Conservation (phyloP, 2,329 filamentous ascomycete species). For the Aspergillus intermedius region DNA sequence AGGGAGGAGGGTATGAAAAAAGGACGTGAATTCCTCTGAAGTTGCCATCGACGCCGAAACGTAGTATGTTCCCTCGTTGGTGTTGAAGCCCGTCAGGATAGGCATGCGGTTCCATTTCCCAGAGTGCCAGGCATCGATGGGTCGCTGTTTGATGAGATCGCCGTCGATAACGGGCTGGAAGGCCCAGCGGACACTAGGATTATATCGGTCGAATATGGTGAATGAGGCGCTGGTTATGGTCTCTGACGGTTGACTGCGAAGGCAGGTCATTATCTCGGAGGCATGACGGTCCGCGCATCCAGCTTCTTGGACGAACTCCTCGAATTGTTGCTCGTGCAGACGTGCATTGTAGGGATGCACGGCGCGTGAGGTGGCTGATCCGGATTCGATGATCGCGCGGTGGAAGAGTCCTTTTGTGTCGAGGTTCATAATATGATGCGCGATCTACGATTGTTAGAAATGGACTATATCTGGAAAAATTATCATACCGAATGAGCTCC, state of each 20-base stretch:
- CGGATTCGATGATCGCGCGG: constrained; percentile 43
- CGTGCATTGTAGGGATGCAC: constrained; percentile 36
- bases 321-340: constrained; percentile 42
- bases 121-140: constrained; percentile 54
- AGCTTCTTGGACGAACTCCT: constrained; percentile 33
- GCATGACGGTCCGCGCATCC: constrained; percentile 24
- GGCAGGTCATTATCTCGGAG: constrained; percentile 33
- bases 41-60: constrained; percentile 47
- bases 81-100: constrained; percentile 64
- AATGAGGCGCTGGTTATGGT: constrained; percentile 36
- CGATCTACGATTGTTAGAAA: constrained; percentile 44
- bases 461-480: not conserved
- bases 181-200: constrained; percentile 46
- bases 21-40: constrained; percentile 49
- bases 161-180: constrained; percentile 66
- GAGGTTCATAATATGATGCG: constrained; percentile 58
- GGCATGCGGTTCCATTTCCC: constrained; percentile 51
- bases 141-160: constrained; percentile 51
- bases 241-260: constrained; percentile 34
- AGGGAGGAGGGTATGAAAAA: constrained; percentile 59
- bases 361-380: constrained; percentile 42
- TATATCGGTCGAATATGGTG: constrained; percentile 41
- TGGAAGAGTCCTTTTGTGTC: constrained; percentile 37
- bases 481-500: constrained; percentile 41
- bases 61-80: constrained; percentile 62